Conservation (phyloP, 1,139 yeast species). For the Zhuliangozyma parablackwelliae region DNA sequence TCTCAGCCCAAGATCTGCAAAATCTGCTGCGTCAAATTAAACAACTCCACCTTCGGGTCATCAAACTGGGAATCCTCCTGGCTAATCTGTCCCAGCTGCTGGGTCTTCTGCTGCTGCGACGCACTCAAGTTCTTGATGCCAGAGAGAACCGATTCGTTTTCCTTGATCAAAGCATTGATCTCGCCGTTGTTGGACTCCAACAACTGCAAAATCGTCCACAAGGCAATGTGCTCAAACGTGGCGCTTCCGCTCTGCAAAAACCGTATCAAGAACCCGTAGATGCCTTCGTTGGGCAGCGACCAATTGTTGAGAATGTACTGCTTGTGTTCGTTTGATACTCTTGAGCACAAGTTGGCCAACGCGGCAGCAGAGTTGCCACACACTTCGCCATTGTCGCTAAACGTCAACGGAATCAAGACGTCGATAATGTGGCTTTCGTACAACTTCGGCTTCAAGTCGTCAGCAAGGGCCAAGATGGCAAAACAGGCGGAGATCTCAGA, state of each 20-base stretch:
- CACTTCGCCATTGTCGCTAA: slow-evolving; percentile 85
- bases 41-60: slow-evolving; percentile 67
- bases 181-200: slow-evolving; percentile 81
- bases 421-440: slow-evolving; percentile 82
- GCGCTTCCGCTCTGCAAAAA: slow-evolving; percentile 83
- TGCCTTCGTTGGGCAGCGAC: slow-evolving; percentile 80
- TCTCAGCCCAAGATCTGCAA: slow-evolving; percentile 45
- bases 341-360: slow-evolving; percentile 87
- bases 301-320: slow-evolving; percentile 73
- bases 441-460: slow-evolving; percentile 83
- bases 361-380: slow-evolving; percentile 99
- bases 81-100: slow-evolving; percentile 18
- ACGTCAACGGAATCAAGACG: slow-evolving; percentile 87
- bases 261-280: slow-evolving; percentile 74
- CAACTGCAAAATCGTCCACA: slow-evolving; percentile 93
- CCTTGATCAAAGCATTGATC: slow-evolving; percentile 60
- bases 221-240: slow-evolving; percentile 97
- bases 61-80: slow-evolving; percentile 41
- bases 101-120: slow-evolving; percentile 34
- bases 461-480: slow-evolving; percentile 94
- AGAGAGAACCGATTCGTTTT: slow-evolving; percentile 51
- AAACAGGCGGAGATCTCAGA: slow-evolving; percentile 96
- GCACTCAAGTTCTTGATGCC: slow-evolving; percentile 53
- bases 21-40: slow-evolving; percentile 77
- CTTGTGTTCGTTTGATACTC: slow-evolving; percentile 72